Evolutionary conservation across 2,329 filamentous ascomycete species (phyloP).

Genomic region (Cladophialophora psammophila): DNA sequence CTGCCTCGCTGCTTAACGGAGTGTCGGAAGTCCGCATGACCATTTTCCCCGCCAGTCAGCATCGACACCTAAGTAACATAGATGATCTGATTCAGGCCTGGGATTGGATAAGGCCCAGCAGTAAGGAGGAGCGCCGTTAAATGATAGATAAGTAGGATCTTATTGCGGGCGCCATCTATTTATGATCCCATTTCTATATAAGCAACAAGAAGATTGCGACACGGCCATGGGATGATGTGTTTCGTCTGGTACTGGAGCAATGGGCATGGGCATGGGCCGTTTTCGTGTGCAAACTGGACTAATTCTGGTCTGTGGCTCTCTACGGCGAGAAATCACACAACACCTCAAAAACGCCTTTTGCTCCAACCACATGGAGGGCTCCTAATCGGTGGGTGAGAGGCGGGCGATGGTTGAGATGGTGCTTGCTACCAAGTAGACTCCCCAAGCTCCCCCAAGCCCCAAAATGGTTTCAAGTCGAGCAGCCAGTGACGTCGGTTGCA

Average conservation of each 20-base stretch:
- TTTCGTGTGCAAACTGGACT: not conserved
- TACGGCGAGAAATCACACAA: not conserved
- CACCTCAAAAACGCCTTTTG: too few relatives aligned
- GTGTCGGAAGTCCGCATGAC: conserved; percentile 23
- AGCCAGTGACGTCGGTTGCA: conserved; percentile 19
- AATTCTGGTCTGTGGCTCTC: not conserved
- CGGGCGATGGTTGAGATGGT: conserved; percentile 8
- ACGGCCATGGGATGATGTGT: too few relatives aligned
- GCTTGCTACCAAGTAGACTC: conserved; percentile 3
- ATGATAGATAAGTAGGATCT: not conserved
- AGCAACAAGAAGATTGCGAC: not conserved
- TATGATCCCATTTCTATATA: not conserved
- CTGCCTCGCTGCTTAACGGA: not conserved
- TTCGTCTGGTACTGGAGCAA: too few relatives aligned
- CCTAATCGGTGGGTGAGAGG: not conserved
- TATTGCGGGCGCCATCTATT: not conserved
- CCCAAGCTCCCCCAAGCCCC: not conserved
- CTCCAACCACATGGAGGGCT: not conserved
- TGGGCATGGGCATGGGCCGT: too few relatives aligned
- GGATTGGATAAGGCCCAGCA: not conserved
- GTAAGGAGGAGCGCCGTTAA: not conserved
- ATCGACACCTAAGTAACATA: not conserved
- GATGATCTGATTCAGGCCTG: not conserved
- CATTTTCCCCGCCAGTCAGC: conserved; percentile 16
- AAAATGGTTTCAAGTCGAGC: not conserved